phyloP scores from a whole-genome alignment of 2,329 filamentous ascomycete species.

The Didymella lethalis region DNA sequence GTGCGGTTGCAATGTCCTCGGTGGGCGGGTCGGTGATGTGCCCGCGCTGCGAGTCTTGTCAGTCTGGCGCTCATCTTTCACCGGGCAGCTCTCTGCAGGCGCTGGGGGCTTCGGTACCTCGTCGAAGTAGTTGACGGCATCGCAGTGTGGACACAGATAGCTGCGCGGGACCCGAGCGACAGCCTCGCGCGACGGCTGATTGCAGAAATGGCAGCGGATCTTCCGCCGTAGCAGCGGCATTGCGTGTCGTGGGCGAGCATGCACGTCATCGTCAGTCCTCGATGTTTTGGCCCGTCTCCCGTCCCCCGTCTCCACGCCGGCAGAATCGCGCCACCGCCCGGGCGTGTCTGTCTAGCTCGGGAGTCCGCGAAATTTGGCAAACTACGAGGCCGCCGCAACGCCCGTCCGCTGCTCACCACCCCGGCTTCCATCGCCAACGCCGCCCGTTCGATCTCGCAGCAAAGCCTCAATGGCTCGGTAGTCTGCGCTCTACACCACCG shows the following conservation, averaged over 20 bases:
- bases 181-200: slow-evolving; percentile 33
- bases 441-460: background rate
- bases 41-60: slow-evolving; percentile 69
- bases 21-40: slow-evolving; percentile 86
- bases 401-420: background rate
- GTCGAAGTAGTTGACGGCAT: slow-evolving; percentile 88
- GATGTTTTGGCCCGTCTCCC: background rate
- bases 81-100: background rate
- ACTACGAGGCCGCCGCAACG: background rate
- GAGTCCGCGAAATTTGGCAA: slow-evolving; percentile 23
- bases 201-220: slow-evolving; percentile 49
- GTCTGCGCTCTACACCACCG: background rate
- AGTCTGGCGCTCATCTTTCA: slow-evolving; percentile 1
- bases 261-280: slow-evolving; percentile 7
- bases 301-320: background rate
- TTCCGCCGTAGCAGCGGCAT: slow-evolving; percentile 48
- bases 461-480: background rate
- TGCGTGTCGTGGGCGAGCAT: slow-evolving; percentile 22
- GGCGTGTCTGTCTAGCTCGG: slow-evolving; percentile 4
- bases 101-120: slow-evolving; percentile 62
- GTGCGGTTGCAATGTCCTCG: slow-evolving; percentile 53
- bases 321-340: slow-evolving; percentile 31
- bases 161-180: slow-evolving; percentile 32
- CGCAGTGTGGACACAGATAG: slow-evolving; percentile 67
- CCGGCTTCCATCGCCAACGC: slow-evolving; percentile 3